Evolutionary conservation across 257 asterid species (phyloP), one percentile per base, ranked within the genome.

Genomic region (Nicotiana attenuata): DNA sequence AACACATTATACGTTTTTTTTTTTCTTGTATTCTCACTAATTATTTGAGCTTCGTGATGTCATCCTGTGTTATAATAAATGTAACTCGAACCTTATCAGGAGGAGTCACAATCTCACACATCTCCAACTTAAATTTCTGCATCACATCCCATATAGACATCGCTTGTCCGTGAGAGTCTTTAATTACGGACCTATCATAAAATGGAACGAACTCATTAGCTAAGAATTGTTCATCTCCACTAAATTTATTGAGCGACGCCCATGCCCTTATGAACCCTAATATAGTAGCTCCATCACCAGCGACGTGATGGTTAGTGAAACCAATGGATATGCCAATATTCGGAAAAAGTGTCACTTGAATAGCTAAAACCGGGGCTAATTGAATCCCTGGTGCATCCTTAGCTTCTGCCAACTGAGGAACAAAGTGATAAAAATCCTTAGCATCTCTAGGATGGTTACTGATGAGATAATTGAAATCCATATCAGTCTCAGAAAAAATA

Each of bases 281-380:
- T 3, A 91, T 50, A 0, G 91, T 85, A 28, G 71, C 80, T 0
- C 88, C 93, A 45, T 91, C 97, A 28, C 89, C 89, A 1, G 83
- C 65, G 1, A 77, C 19, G 17, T 92, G 97, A 28, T 83, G 88
- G 63, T 84, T 82, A 28, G 87, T 69, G 8, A 86, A 29, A 14
- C 95, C 92, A 4, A 92, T 64, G 8, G 91, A 85, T 4, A 92
- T 5, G 15, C 95, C 97, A 0, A 16, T 38, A 1, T 67, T 81
- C 0, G 88, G 88, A 81, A 89, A 92, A 16, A 90, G 29, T 1
- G 92, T 91, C 19, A 89, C 88, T 75, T 91, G 92, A 38, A 91
- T 45, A 16, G 89, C 92, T 1, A 92, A 33, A 50, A 82, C 81
- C 0, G 85, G 89, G 45, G 82, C 57, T 22, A 77, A 24, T 64